A percentile compares a stretch with the other conserved stretches of the same genome.
These are phyloP conservation scores for Chimonanthus salicifolius DNA, from an alignment of 164 flowering plant genomes.

Conservation along the genomic window DNA sequence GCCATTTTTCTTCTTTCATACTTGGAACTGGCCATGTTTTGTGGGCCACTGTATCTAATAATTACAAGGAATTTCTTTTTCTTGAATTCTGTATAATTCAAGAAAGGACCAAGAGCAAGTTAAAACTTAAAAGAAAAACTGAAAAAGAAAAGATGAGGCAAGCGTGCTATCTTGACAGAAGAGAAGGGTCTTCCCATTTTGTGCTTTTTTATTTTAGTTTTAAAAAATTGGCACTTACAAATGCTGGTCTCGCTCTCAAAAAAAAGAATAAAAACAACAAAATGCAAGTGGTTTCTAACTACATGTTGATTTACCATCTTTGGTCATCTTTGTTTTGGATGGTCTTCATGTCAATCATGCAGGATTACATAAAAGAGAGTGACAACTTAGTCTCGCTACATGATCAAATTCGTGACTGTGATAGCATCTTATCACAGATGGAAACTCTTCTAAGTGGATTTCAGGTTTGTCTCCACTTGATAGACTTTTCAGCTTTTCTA, in stretches of 20 bases:
- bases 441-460: constrained; percentile 95
- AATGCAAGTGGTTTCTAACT: background rate
- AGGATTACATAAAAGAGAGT: constrained; percentile 97
- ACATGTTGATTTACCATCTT: background rate
- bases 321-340: background rate
- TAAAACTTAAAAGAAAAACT: background rate
- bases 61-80: background rate
- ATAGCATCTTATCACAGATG: constrained; percentile 88
- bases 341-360: constrained; percentile 9
- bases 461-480: constrained; percentile 48
- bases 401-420: constrained; percentile 96
- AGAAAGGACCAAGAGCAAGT: background rate
- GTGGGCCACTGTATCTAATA: no score
- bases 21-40: no score
- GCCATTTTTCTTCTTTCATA: no score
- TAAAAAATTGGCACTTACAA: background rate
- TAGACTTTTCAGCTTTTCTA: background rate
- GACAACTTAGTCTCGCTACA: constrained; percentile 93
- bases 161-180: background rate
- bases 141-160: background rate
- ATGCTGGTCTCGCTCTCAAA: no score
- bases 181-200: background rate
- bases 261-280: no score
- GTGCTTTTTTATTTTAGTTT: no score
- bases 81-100: background rate